Percentiles rank a stretch among this genome's conserved stretches.
Evolutionary conservation across 352 stramenopile genomes (phyloP).

Genomic region (Saprolegnia diclina): DNA sequence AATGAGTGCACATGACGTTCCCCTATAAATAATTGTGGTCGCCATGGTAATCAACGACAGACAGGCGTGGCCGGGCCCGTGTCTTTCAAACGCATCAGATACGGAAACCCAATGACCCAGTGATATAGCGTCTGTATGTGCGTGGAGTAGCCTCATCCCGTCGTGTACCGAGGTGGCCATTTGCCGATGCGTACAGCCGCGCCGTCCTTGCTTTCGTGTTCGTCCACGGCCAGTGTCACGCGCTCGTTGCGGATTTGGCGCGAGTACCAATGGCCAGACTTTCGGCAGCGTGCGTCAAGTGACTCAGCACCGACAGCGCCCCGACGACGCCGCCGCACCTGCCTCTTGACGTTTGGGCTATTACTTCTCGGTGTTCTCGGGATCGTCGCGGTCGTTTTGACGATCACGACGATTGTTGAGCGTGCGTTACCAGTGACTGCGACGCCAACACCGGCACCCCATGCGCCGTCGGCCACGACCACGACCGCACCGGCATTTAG

Average conservation of each 20-base stretch:
- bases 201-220: neutral
- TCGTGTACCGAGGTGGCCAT: neutral
- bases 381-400: neutral
- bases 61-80: no score
- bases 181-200: neutral
- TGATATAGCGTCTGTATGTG: no score
- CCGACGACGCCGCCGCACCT: neutral
- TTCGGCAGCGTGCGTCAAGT: neutral
- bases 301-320: neutral
- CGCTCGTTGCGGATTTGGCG: constrained; percentile 5
- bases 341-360: neutral
- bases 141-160: no score
- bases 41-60: neutral
- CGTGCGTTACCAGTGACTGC: no score
- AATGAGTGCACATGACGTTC: no score
- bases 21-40: neutral
- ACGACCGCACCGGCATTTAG: no score
- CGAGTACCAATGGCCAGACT: neutral
- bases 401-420: no score
- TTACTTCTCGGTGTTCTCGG: neutral
- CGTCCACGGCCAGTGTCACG: neutral
- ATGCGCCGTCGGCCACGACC: no score
- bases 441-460: no score
- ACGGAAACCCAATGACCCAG: no score
- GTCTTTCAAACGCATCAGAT: constrained; percentile 1